Evolutionary conservation across 2,329 filamentous ascomycete species (phyloP), one percentile per base, ranked within the genome.

Genomic region (Aspergillaceae sp.): DNA sequence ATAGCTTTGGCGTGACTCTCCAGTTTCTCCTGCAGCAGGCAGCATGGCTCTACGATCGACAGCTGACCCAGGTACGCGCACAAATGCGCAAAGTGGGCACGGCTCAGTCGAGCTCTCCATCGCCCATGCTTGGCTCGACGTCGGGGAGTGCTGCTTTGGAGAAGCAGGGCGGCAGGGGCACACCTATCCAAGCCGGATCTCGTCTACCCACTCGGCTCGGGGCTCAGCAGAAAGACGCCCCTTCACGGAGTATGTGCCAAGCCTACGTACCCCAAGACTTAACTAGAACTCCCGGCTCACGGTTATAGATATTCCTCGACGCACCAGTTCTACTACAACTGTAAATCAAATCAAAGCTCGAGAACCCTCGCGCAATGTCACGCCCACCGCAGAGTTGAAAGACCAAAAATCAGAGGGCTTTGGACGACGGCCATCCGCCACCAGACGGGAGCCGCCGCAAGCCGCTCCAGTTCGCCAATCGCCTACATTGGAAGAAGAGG

Each of bases 1-100:
- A 78, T 44, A 76, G 80, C 40, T 95, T 96, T 67, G 79, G 90
- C 51, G 91, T 96, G 19, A 84, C 87, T 28, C 80, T 94, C 48
- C 78, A 88, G 36, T 97, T 97, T 60, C 77, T 98, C 30, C 79
- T 96, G 10, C 87, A 95, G 63, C 89, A 98, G 68, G 89, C 89
- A 52, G 89, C 88, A 65, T 95, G 89, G 79, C 79, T 97, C 4
- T 95, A 92, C 61, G 90, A 97, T 63, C 78, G 87, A 43, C 88
- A 97, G 69, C 79, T 94, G 29, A 86, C 87, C 0, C 88, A 96
- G 63, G 87, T 97, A 41, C 82, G 87, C 54, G 89, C 86, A 19
- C 89, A 96, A 69, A 88, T 97, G 73, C 82, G 86, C 51, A 92
- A 84, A 50, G 69, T 72, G 6, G 67, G 62, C 35, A 66, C 59